Percentiles rank a stretch among this genome's conserved stretches.
These are phyloP conservation scores for Lachancea lanzarotensis DNA, from an alignment of 805 yeast species.

Conservation along the genomic window DNA sequence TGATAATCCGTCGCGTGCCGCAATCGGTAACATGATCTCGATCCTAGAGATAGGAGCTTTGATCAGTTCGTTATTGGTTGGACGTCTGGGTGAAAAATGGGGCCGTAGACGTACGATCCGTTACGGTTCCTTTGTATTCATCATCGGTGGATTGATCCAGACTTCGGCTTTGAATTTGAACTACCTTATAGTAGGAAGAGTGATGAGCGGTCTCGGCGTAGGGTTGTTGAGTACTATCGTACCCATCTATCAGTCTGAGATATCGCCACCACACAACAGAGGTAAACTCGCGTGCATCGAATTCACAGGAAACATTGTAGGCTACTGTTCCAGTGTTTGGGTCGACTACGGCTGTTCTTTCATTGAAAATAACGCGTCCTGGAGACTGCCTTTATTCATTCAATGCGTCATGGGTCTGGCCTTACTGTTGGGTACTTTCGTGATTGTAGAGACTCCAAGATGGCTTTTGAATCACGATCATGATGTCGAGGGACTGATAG, in stretches of 20 bases:
- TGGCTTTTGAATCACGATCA: constrained; percentile 82
- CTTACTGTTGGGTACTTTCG: constrained; percentile 64
- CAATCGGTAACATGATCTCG: constrained; percentile 82
- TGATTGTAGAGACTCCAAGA: constrained; percentile 83
- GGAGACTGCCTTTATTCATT: constrained; percentile 74
- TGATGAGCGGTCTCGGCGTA: constrained; percentile 79
- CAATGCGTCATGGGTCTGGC: constrained; percentile 70
- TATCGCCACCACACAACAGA: constrained; percentile 79
- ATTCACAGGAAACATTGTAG: constrained; percentile 78
- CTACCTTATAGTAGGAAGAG: constrained; percentile 64
- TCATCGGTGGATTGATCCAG: constrained; percentile 73
- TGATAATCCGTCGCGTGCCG: constrained; percentile 63
- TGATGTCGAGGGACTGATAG: constrained; percentile 76
- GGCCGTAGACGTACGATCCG: constrained; percentile 78
- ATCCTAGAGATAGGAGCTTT: constrained; percentile 85
- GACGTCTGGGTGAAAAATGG: constrained; percentile 66
- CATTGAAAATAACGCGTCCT: constrained; percentile 52
- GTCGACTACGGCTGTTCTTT: constrained; percentile 69
- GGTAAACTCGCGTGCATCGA: constrained; percentile 83
- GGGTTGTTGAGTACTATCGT: constrained; percentile 79
- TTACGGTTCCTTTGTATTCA: constrained; percentile 70
- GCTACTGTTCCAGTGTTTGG: constrained; percentile 82
- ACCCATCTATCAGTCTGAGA: constrained; percentile 84
- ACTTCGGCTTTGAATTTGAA: constrained; percentile 49
- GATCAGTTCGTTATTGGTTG: constrained; percentile 69